Evolutionary conservation across 345 rosid species (phyloP).

Genomic region (Cardamine resedifolia): DNA sequence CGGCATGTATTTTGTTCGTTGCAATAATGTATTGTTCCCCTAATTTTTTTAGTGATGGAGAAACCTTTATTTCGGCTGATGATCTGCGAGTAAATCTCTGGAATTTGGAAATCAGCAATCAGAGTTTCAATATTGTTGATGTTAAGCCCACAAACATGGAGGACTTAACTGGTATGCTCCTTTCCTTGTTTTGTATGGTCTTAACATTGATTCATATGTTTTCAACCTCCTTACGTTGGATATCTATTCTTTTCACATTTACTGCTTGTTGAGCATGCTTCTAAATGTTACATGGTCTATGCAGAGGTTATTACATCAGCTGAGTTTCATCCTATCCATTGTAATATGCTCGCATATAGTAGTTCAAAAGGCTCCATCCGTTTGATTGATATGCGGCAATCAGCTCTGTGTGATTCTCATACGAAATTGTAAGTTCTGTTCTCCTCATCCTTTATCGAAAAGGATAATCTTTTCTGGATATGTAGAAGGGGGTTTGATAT

Average conservation of each 20-base stretch:
- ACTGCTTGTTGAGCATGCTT: conserved; percentile 16
- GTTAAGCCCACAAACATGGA: conserved; percentile 99
- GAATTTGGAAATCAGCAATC: conserved; percentile 98
- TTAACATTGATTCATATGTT: neutral
- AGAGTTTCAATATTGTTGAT: conserved; percentile 96
- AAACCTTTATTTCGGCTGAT: conserved; percentile 97
- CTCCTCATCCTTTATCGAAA: conserved; percentile 1
- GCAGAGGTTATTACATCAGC: conserved; percentile 99
- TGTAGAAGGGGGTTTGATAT: neutral
- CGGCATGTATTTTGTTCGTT: conserved; percentile 14
- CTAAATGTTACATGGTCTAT: conserved; percentile 27
- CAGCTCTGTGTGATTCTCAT: conserved; percentile 97
- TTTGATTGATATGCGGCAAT: conserved; percentile 95
- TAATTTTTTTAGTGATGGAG: conserved; percentile 68
- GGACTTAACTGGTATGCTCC: conserved; percentile 83
- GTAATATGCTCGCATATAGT: conserved; percentile 95
- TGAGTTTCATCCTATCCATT: conserved; percentile 94
- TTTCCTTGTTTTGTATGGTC: neutral
- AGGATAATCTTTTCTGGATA: neutral
- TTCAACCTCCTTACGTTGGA: neutral
- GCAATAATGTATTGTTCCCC: conserved; percentile 9
- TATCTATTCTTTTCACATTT: neutral
- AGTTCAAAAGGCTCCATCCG: conserved; percentile 99
- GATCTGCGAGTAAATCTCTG: conserved; percentile 98
- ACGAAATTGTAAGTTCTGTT: conserved; percentile 73